Evolutionary conservation across 108 stramenopile species (phyloP), one percentile per base, ranked within the genome.

Genomic region (Cyclotella atomus): DNA sequence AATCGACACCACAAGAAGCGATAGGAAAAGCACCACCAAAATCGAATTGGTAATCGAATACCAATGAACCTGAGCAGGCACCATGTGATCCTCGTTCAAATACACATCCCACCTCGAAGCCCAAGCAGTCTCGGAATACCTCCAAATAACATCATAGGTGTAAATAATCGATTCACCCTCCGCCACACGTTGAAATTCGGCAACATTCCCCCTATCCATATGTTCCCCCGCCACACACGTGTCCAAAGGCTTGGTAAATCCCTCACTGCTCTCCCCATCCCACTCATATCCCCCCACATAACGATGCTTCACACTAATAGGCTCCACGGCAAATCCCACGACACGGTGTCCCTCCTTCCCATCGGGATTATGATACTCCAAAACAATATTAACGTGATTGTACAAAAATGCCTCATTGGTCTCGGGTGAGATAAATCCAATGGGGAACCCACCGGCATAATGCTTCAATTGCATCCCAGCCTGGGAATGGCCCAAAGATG

Each of bases 51-150:
- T 90, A 68, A 99, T 99, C 66, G 93, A 93, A 71, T 95, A 97
- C 95, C 96, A 99, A 74, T 99, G 98, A 34, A 99, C 97, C 73
- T 97, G 91, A 24, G 96, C 96, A 17, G 96, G 92, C 16, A 96
- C 91, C 81, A 90, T 82, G 69, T 93, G 86, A 75, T 95, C 96
- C 82, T 89, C 95, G 59, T 62, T 87, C 69, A 99, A 83, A 73
- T 99, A 99, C 20, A 97, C 91, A 85, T 99, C 99, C 98, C 98
- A 99, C 25, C 99, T 87, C 0, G 92, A 89, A 6, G 98, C 87
- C 99, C 99, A 99, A 56, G 88, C 88, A n/a, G 94, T 83, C 27
- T 95, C 83, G 29, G 88, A 91, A 79, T 88, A 68, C 55, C 76
- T 76, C 98, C 98, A 99, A 30, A 89, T 68, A 14, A 99, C 98